A percentile compares a stretch with the other conserved stretches of the same genome.
These are phyloP conservation scores for Xylaria curta DNA, from an alignment of 495 filamentous ascomycete species.

Conservation along the genomic window DNA sequence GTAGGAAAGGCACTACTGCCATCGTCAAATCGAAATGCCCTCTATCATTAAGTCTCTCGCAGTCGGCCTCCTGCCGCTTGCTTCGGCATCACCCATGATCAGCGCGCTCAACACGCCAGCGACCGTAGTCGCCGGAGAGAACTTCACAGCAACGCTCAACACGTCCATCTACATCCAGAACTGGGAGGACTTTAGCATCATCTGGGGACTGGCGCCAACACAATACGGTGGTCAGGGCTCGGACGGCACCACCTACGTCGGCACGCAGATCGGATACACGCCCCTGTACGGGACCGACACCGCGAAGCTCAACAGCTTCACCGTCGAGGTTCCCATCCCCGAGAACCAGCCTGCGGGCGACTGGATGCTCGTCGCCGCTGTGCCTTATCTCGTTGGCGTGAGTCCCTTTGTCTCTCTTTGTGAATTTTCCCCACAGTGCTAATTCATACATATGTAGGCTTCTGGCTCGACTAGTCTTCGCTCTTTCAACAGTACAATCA, in stretches of 20 bases:
- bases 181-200: slow-evolving; percentile 43
- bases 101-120: slow-evolving; percentile 28
- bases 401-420: slow-evolving; percentile 9
- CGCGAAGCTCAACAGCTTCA: slow-evolving; percentile 35
- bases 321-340: slow-evolving; percentile 53
- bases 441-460: slow-evolving; percentile 29
- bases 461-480: slow-evolving; percentile 32
- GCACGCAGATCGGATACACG: slow-evolving; percentile 37
- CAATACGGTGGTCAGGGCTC: slow-evolving; percentile 27
- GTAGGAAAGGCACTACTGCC: neutral
- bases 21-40: slow-evolving; percentile 30
- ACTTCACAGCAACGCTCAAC: slow-evolving; percentile 30
- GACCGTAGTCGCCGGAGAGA: slow-evolving; percentile 25
- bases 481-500: slow-evolving; percentile 33
- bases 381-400: slow-evolving; percentile 41
- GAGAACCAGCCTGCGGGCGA: slow-evolving; percentile 50
- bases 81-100: slow-evolving; percentile 24
- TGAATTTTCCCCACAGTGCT: neutral
- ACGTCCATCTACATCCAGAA: slow-evolving; percentile 41
- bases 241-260: slow-evolving; percentile 33
- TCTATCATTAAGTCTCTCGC: slow-evolving; percentile 30
- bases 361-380: slow-evolving; percentile 56
- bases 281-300: slow-evolving; percentile 32
- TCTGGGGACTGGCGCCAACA: slow-evolving; percentile 33
- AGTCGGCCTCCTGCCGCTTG: slow-evolving; percentile 27